phyloP scores from a whole-genome alignment of 345 rosid species.

The Diplotaxis tenuifolia region DNA sequence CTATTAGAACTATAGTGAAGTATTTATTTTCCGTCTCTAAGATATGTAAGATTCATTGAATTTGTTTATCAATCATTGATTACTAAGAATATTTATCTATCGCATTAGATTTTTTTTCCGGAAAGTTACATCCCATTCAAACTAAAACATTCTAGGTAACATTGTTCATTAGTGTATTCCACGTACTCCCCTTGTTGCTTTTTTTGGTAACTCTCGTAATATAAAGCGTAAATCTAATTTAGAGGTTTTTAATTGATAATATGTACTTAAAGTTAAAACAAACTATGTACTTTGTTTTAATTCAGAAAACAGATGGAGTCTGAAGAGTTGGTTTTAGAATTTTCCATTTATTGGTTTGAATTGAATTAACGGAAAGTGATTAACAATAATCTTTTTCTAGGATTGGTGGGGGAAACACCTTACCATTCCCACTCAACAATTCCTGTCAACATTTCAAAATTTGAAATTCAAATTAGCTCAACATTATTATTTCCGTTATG shows the following conservation, averaged over 20 bases:
- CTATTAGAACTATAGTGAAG: background rate
- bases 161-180: constrained; percentile 26
- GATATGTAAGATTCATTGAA: background rate
- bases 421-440: constrained; percentile 13
- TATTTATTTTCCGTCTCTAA: background rate
- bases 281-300: constrained; percentile 1
- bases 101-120: background rate
- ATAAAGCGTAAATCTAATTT: background rate
- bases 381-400: background rate
- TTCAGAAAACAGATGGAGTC: background rate
- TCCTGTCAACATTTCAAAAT: background rate
- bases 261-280: background rate
- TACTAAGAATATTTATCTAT: constrained; percentile 12
- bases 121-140: constrained; percentile 16
- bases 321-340: background rate
- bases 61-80: constrained; percentile 1
- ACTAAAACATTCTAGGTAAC: constrained; percentile 20
- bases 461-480: constrained; percentile 15
- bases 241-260: background rate
- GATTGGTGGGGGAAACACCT: constrained; percentile 28
- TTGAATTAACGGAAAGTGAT: background rate
- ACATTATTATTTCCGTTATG: background rate
- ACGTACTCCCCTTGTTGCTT: constrained; percentile 21
- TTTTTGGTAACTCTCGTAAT: constrained; percentile 10
- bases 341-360: background rate